Base-by-base conservation (phyloP, 75 land plant genomes). In the Cryptomeria japonica region DNA sequence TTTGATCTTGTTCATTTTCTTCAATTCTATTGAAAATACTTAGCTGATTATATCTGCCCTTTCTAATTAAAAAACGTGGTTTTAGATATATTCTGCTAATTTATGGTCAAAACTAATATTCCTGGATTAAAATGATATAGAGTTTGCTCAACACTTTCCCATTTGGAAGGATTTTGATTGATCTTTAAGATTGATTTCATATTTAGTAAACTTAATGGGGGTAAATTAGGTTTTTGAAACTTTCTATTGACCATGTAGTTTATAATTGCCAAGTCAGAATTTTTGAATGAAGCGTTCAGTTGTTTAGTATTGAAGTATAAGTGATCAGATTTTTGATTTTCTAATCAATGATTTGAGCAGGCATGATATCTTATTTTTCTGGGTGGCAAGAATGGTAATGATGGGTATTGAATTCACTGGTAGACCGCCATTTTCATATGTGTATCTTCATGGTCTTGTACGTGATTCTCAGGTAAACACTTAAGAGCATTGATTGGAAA, bases 361-460 rank as follows among this genome's bases (percentile, higher is more conserved):
- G 90, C 97, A 98, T 90, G 99, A 98, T 77, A 98, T 98, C 86
- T 90, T 98, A 77, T 98, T 98, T 92, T 98, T 98, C 86, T 98
- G 99, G 99, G 99, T 98, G 64, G 99, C 99, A 87, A 90, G 99
- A 85, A 98, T 98, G 99, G 96, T 98, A 49, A 98, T 98, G 99
- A 95, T 98, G 99, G 99, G 99, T 44, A 94, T 97, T 89, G 99
- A 98, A 87, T 95, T 98, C 88, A 98, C 99, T 61, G 99, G 99
- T 22, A 93, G 86, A 75, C 90, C 90, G 84, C 99, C 99, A 22
- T 97, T 98, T 90, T 93, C 94, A 38, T 90, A 95, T 87, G 92
- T 98, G 19, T 98, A 97, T 89, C 93, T 98, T 32, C 99, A 98
- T 91, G 99, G 99, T 14, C 95, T 98, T 46, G 97, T 98, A 38